Evolutionary conservation across 202 grass and related monocot genomes (phyloP), one percentile per base, ranked within the genome.

Genomic region (Hordeum pubiflorum): DNA sequence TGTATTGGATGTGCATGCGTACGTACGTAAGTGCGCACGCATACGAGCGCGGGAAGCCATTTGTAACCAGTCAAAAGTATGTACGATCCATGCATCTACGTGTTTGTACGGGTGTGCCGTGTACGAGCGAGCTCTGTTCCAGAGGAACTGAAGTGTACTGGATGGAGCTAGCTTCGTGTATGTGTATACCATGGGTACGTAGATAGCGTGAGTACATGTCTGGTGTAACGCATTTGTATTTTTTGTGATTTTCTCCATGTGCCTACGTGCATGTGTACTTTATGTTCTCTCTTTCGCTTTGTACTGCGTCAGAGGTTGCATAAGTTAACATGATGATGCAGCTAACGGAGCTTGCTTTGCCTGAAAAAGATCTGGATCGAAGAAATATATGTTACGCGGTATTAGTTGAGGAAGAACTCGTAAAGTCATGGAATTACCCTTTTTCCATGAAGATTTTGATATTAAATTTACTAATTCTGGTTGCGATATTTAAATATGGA

Each of bases 31-130:
- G 37, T 39, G 41, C 6, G 38, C 24, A 50, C 22, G 58, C 33
- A 34, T 37, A 38, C 58, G 20, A 20, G 69, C 40, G 41, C 55
- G 55, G 81, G 37, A 70, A 66, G 31, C 32, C 18, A 54, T 83
- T 18, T 83, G 43, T 65, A 64, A 64, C 59, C 62, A 52, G 33
- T 57, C 80, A 40, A 83, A 83, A 65, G 43, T 64, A 10, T 74
- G 80, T 63, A 74, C 69, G 69, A 17, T 63, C n/a, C 26, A 14
- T 34, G 14, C 21, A 9, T n/a, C 23, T 77, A 26, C 58, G 9
- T 46, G 9, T 62, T 31, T 55, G 37, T 10, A 1, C 3, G 15
- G 2, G 58, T 29, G 50, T 76, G 20, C 62, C 38, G n/a, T 26
- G 7, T 23, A 27, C 52, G 46, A 44, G 61, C 81, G 59, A 31